Evolutionary conservation across 1,139 yeast species (phyloP).

Genomic region (Pichia sp.): DNA sequence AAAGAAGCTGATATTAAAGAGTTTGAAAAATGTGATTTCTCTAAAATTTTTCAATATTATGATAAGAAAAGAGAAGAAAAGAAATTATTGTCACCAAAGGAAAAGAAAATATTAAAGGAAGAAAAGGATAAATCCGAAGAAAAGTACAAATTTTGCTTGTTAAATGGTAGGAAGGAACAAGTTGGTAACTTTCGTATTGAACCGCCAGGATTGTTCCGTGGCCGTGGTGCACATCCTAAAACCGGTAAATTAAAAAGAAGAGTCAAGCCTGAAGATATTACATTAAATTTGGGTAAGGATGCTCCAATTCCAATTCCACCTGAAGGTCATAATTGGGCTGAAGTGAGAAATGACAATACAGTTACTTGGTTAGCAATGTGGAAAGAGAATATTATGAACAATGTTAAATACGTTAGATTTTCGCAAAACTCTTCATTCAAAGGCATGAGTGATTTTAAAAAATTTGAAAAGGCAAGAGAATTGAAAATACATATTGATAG

Average conservation of each 20-base stretch:
- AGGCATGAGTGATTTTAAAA: slow-evolving; percentile 85
- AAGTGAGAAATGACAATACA: slow-evolving; percentile 77
- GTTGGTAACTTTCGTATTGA: slow-evolving; percentile 92
- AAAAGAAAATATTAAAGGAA: slow-evolving; percentile 63
- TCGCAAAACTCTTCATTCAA: slow-evolving; percentile 89
- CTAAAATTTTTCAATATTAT: slow-evolving; percentile 64
- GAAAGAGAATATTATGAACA: slow-evolving; percentile 86
- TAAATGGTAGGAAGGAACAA: slow-evolving; percentile 85
- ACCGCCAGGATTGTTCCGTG: slow-evolving; percentile 94
- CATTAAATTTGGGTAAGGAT: slow-evolving; percentile 70
- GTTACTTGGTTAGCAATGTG: slow-evolving; percentile 97
- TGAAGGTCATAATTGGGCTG: slow-evolving; percentile 86
- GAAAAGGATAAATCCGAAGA: slow-evolving; percentile 76
- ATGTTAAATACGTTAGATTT: slow-evolving; percentile 80
- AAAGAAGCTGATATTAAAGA: slow-evolving; percentile 43
- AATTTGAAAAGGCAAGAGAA: slow-evolving; percentile 89
- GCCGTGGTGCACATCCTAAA: slow-evolving; percentile 95
- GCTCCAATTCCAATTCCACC: slow-evolving; percentile 79
- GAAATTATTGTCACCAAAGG: slow-evolving; percentile 58
- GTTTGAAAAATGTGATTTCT: slow-evolving; percentile 72
- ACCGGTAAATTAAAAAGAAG: slow-evolving; percentile 83
- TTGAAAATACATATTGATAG: slow-evolving; percentile 64
- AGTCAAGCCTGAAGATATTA: slow-evolving; percentile 83
- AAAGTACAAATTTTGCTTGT: slow-evolving; percentile 67
- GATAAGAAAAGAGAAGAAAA: slow-evolving; percentile 68